Evolutionary conservation across 2,329 filamentous ascomycete genomes (phyloP), one percentile per base, ranked within the genome.

Genomic region (Nannizziopsis barbatae): DNA sequence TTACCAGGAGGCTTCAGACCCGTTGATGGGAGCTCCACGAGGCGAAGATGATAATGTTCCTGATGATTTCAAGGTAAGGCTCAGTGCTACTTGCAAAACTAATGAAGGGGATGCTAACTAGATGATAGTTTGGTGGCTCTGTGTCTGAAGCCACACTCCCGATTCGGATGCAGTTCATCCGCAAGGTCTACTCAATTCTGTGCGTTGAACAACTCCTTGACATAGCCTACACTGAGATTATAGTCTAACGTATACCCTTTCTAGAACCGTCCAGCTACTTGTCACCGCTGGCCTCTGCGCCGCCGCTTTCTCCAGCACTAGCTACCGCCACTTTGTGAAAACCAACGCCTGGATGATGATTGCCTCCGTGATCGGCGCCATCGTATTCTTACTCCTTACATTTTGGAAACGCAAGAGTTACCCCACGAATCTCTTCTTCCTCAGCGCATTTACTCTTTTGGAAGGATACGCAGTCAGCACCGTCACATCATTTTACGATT

Each of bases 181-280:
- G 89, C 69, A 96, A 96, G 75, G 92, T 98, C 63, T 98, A 98
- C 71, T 84, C 88, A 51, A 98, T 98, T 68, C 76, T 98, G 71
- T 79, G 66, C 71, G 75, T 65, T 15, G 12, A 44, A 35, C 11
- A n/a, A 7, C 7, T 20, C 15, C 17, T 18, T 32, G 18, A 5
- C 17, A 2, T 17, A 10, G 33, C 18, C n/a, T 36, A n/a, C 1
- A 10, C 31, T 17, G 14, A 17, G 5, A 27, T 22, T 10, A 31
- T 22, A 22, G 22, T 20, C 30, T 47, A 47, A 47, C 15, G 7
- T 10, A 8, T 22, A 12, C 31, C 6, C 20, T 11, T 6, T 6
- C n/a, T 37, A 79, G 76, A 38, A 94, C 92, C n/a, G 81, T 87
- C 45, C 92, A 98, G 67, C 81, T 98, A 47, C 73, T 96, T 62